phyloP scores from a whole-genome alignment of 164 flowering plant species.

The Magnolia kwangsiensis region DNA sequence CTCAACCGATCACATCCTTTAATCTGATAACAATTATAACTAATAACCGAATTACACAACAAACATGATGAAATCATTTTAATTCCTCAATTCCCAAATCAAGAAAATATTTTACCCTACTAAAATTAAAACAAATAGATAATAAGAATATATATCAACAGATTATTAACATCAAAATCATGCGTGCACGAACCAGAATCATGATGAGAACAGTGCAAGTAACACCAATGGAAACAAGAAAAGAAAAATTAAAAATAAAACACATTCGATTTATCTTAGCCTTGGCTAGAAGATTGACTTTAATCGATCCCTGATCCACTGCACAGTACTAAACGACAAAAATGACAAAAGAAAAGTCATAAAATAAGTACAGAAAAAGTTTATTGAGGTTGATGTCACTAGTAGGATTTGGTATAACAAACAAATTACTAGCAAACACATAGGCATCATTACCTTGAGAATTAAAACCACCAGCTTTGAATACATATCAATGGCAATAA shows the following conservation, averaged over 20 bases:
- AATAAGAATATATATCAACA: too few relatives aligned
- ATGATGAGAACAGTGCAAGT: not conserved
- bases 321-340: constrained; percentile 1
- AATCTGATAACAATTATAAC: too few relatives aligned
- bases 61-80: too few relatives aligned
- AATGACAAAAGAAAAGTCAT: not conserved
- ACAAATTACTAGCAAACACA: not conserved
- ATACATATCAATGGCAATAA: too few relatives aligned
- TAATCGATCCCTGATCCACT: constrained; percentile 65
- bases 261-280: constrained; percentile 27
- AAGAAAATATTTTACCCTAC: too few relatives aligned
- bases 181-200: not conserved
- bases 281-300: constrained; percentile 62
- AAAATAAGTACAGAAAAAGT: not conserved
- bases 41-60: too few relatives aligned
- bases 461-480: too few relatives aligned
- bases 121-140: too few relatives aligned
- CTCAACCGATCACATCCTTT: too few relatives aligned
- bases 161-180: too few relatives aligned
- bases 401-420: too few relatives aligned
- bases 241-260: not conserved
- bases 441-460: constrained; percentile 26
- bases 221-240: not conserved
- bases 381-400: not conserved
- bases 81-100: too few relatives aligned